Conservation (phyloP, 306 rosid genomes). For the Acacia crassicarpa region DNA sequence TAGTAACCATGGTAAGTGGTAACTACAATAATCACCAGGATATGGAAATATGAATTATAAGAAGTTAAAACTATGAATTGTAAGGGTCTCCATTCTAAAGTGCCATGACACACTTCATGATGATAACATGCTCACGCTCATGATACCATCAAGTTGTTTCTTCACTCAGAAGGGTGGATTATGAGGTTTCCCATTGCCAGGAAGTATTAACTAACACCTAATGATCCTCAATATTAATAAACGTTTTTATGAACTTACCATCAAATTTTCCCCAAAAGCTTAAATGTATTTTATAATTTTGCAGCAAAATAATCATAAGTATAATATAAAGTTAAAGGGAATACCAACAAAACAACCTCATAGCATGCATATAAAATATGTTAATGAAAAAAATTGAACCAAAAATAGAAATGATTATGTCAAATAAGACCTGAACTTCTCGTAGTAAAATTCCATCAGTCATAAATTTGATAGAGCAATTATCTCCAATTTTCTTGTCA, state of each 20-base stretch:
- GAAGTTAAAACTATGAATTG: neutral
- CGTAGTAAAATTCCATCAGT: conserved; percentile 94
- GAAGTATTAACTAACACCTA: neutral
- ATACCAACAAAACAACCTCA: neutral
- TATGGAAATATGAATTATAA: neutral
- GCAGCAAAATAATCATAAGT: neutral
- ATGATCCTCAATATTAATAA: neutral
- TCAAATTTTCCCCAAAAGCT: conserved; percentile 2
- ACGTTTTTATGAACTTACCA: neutral
- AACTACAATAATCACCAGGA: conserved; percentile 21
- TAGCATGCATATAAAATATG: neutral
- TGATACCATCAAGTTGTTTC: conserved; percentile 11
- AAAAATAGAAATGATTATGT: neutral
- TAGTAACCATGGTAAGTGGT: neutral
- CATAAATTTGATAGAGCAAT: conserved; percentile 89
- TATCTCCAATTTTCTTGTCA: conserved; percentile 80
- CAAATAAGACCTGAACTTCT: conserved; percentile 79
- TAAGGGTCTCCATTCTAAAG: conserved; percentile 11
- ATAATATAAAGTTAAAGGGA: neutral
- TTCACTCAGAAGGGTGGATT: conserved; percentile 11
- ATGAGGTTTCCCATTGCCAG: neutral
- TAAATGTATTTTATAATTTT: neutral
- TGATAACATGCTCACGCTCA: neutral
- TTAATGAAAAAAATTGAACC: neutral
- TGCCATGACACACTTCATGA: conserved; percentile 18